A percentile compares a stretch with the other conserved stretches of the same genome.
These are phyloP conservation scores for Parasarocladium wereldwijsianum DNA, from an alignment of 2,329 filamentous ascomycete species.

Conservation along the genomic window DNA sequence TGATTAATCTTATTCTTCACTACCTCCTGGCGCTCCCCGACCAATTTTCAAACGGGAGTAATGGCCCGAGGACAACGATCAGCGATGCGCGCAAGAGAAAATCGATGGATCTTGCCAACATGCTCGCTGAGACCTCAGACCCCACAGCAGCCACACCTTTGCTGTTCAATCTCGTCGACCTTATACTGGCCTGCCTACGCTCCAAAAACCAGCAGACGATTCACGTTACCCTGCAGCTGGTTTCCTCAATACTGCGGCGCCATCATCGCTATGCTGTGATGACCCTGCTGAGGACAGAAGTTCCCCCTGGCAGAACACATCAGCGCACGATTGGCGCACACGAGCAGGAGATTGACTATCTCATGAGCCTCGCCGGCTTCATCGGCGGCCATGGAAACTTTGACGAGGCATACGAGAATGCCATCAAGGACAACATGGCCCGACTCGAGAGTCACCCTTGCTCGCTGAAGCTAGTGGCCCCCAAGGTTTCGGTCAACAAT, in stretches of 20 bases:
- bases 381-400: constrained; percentile 57
- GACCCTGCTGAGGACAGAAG: constrained; percentile 56
- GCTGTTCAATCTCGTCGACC: constrained; percentile 84
- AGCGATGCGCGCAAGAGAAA: constrained; percentile 68
- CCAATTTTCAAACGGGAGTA: constrained; percentile 2
- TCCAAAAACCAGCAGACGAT: constrained; percentile 83
- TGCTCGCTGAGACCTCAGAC: constrained; percentile 62
- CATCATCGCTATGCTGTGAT: constrained; percentile 78
- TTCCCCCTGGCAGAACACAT: constrained; percentile 34
- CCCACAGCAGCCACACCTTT: constrained; percentile 56
- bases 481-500: constrained; percentile 40
- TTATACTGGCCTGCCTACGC: constrained; percentile 71
- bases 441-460: constrained; percentile 61
- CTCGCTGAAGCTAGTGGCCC: constrained; percentile 52
- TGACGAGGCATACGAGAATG: constrained; percentile 56
- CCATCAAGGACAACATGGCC: constrained; percentile 56
- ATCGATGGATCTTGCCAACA: constrained; percentile 73
- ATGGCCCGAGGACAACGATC: constrained; percentile 26
- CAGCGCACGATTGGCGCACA: constrained; percentile 59
- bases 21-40: constrained; percentile 79
- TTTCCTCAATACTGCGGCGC: constrained; percentile 72
- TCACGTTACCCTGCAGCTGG: constrained; percentile 72
- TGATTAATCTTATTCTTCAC: constrained; percentile 85
- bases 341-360: constrained; percentile 57
- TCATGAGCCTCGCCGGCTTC: constrained; percentile 52